Evolutionary conservation across 2,329 filamentous ascomycete genomes (phyloP).

Genomic region (Monosporascus ibericus): DNA sequence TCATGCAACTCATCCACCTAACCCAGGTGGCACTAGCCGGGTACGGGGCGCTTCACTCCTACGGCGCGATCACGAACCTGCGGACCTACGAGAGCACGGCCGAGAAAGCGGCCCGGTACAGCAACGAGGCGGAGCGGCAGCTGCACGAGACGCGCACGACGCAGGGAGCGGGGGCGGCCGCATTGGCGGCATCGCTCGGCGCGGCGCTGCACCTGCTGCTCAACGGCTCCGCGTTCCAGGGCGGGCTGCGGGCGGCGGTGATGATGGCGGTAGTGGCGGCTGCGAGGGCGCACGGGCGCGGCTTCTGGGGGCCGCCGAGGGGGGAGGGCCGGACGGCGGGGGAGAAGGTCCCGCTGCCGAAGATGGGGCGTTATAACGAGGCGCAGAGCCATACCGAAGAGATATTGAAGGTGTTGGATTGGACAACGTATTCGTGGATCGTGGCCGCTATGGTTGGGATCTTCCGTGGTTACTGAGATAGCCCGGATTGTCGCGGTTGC

Average conservation of each 20-base stretch:
- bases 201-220: slow-evolving; percentile 12
- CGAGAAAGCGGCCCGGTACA: slow-evolving; percentile 38
- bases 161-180: slow-evolving; percentile 31
- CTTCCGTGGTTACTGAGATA: slow-evolving; percentile 13
- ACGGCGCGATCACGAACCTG: slow-evolving; percentile 36
- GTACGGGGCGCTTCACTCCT: slow-evolving; percentile 36
- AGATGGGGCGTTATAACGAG: slow-evolving; percentile 21
- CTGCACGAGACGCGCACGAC: slow-evolving; percentile 38
- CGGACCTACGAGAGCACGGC: slow-evolving; percentile 37
- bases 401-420: slow-evolving; percentile 15
- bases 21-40: slow-evolving; percentile 31
- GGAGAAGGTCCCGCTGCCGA: slow-evolving; percentile 14
- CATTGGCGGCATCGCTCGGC: slow-evolving; percentile 23
- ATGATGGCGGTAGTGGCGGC: slow-evolving; percentile 11
- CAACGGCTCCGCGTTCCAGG: slow-evolving; percentile 6
- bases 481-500: no score
- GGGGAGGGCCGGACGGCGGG: slow-evolving; percentile 5
- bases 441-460: slow-evolving; percentile 13
- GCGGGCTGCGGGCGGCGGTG: slow-evolving; percentile 9
- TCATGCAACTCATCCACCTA: slow-evolving; percentile 28
- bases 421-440: slow-evolving; percentile 15
- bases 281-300: slow-evolving; percentile 12
- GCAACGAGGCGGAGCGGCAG: slow-evolving; percentile 33
- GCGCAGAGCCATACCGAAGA: slow-evolving; percentile 16
- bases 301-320: slow-evolving; percentile 11